phyloP scores from a whole-genome alignment of 2,329 filamentous ascomycete species.

The Penicillium rolfsii region DNA sequence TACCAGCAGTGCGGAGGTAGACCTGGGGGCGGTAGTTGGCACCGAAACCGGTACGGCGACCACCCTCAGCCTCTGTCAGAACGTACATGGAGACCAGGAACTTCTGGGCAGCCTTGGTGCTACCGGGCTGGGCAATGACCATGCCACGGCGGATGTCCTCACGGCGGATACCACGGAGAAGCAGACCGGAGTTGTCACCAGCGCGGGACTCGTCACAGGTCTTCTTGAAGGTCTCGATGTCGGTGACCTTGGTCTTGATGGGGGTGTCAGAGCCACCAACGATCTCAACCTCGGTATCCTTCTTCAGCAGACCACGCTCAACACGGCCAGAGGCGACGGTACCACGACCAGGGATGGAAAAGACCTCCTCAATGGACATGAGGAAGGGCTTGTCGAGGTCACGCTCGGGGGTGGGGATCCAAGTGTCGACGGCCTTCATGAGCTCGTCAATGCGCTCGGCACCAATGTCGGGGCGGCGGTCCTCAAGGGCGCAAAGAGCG shows the following conservation, averaged over 20 bases:
- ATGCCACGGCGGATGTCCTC: constrained; percentile 95
- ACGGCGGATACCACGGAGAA: constrained; percentile 92
- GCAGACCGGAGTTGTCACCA: constrained; percentile 96
- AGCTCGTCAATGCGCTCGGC: constrained; percentile 87
- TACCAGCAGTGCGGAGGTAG: constrained; percentile 83
- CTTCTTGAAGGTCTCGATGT: constrained; percentile 99
- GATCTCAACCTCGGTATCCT: constrained; percentile 90
- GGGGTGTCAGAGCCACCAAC: constrained; percentile 79
- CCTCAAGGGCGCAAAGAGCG: constrained; percentile 90
- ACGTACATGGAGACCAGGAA: constrained; percentile 97
- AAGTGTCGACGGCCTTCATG: constrained; percentile 83
- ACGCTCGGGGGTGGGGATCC: constrained; percentile 95
- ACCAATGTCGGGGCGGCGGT: constrained; percentile 84
- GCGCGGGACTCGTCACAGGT: constrained; percentile 94
- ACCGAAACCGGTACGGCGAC: constrained; percentile 92
- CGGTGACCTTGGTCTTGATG: constrained; percentile 99
- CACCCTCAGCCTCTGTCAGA: constrained; percentile 95
- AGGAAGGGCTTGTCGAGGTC: constrained; percentile 98
- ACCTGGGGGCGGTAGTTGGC: constrained; percentile 97
- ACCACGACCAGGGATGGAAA: constrained; percentile 89
- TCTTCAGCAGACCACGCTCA: constrained; percentile 92
- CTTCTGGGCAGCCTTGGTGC: constrained; percentile 82
- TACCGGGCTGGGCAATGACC: constrained; percentile 84
- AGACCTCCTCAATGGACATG: constrained; percentile 95
- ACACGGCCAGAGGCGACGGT: constrained; percentile 97